Evolutionary conservation across 2,329 filamentous ascomycete species (phyloP).

Genomic region (Fusarium sp.): DNA sequence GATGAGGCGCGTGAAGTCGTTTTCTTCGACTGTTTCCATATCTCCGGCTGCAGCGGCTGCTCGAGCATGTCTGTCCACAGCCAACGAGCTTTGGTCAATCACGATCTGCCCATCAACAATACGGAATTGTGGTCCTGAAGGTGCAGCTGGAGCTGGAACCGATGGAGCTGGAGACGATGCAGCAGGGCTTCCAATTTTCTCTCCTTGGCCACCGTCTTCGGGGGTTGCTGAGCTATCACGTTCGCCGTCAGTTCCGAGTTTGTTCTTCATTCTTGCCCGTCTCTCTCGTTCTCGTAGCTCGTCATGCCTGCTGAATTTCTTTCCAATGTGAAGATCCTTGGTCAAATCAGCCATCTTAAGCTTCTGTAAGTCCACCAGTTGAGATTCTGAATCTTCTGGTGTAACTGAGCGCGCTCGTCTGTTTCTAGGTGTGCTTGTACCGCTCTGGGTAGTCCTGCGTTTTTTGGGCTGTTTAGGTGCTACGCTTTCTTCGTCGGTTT

Average conservation of each 20-base stretch:
- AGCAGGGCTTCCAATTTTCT: constrained; percentile 43
- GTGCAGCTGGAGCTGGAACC: constrained; percentile 45
- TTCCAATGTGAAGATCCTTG: constrained; percentile 76
- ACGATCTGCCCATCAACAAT: constrained; percentile 80
- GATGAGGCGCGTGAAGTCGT: constrained; percentile 79
- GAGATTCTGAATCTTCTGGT: constrained; percentile 72
- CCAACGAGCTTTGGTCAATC: constrained; percentile 74
- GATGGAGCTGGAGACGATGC: constrained; percentile 39
- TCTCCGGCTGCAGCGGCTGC: constrained; percentile 64
- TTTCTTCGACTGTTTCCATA: constrained; percentile 77
- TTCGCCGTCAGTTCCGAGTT: constrained; percentile 44
- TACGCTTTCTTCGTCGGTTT: constrained; percentile 41
- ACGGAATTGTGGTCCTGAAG: constrained; percentile 66
- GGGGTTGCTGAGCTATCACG: constrained; percentile 41
- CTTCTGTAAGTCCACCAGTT: constrained; percentile 72
- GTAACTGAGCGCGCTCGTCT: constrained; percentile 62
- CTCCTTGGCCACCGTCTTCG: constrained; percentile 24
- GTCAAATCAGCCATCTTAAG: constrained; percentile 81
- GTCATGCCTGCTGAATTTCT: constrained; percentile 79
- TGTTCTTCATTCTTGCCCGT: constrained; percentile 52
- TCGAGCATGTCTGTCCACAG: constrained; percentile 75
- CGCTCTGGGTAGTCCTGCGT: constrained; percentile 45
- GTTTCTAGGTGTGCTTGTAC: constrained; percentile 43
- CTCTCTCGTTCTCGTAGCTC: constrained; percentile 77
- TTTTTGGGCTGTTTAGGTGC: constrained; percentile 43